Evolutionary conservation across 495 filamentous ascomycete species (phyloP), one percentile per base, ranked within the genome.

Genomic region (Glonium stellatum): DNA sequence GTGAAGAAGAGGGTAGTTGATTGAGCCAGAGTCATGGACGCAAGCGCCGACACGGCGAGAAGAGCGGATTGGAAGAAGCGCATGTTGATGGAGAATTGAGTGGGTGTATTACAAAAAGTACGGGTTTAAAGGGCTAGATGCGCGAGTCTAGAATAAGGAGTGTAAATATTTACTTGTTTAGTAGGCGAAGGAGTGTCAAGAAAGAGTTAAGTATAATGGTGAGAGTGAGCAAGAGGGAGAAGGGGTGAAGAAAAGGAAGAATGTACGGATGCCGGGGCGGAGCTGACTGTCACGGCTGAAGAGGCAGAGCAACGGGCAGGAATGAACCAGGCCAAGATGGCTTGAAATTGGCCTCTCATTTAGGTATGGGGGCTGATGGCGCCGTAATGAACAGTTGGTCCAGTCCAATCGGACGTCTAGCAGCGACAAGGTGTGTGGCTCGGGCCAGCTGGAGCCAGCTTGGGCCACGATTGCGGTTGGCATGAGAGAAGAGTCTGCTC

Each of bases 61-160:
- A 68, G 48, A 66, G 61, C 15, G 35, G 52, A 50, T 12, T 46
- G 31, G 64, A 67, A 57, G 70, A 74, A 74, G 55, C 68, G 71
- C 72, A 74, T 74, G 39, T 21, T 67, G 48, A 23, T 11, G 44
- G 13, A 31, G 51, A 56, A 37, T 4, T 37, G 52, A 25, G 22
- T 35, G 15, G 13, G 48, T 46, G 37, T 25, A 61, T 57, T 37
- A 42, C n/a, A 37, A 55, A 55, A 31, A 31, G 27, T 31, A 31
- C 27, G 27, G n/a, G 15, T 18, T 50, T 50, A 18, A 25, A 25
- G 22, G 13, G 9, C n/a, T n/a, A n/a, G 51, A n/a, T 13, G 13
- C 12, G 15, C 8, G 34, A 36, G 52, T 55, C 18, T 55, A 34
- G 12, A n/a, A 4, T 37, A 37, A 42, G 18, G 52, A 37, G 52